Evolutionary conservation across 176 grass and related monocot genomes (phyloP), one percentile per base, ranked within the genome.

Genomic region (Oryza nivara): DNA sequence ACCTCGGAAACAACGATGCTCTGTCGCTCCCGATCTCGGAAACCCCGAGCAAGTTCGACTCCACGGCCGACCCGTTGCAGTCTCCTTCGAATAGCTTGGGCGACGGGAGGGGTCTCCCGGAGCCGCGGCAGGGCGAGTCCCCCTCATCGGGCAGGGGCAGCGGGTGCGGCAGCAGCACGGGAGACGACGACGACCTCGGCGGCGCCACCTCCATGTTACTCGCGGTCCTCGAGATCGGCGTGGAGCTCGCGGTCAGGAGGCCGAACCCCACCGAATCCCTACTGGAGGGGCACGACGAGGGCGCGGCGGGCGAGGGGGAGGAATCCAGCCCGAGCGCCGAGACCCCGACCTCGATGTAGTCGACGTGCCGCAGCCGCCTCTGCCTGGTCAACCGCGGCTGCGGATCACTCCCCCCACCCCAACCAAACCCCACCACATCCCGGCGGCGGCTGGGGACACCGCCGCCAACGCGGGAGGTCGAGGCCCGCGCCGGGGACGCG

Each of bases 331-430:
- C 67, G 63, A 90, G 67, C 35, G 67, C 83, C 69, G 91, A 85
- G 58, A 68, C 79, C 64, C 90, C 90, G 52, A 88, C 77, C 44
- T 90, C 95, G 38, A 84, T 49, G 45, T 95, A 91, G 40, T 79
- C 88, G 38, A 88, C 81, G 38, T 89, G 86, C 68, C 89, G 89
- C 75, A 86, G 74, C 78, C 89, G 88, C 36, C 78, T 88, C 32
- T 79, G 81, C 70, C 93, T 92, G 26, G 46, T 88, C 20, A 99
- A 88, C 45, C 88, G 88, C 58, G 88, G 89, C 74, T 89, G 91
- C 36, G 52, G 65, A 7, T 92, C 82, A 58, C 67, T 40, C 1
- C 49, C 65, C 7, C 63, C 76, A 75, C 35, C 30, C 28, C 71
- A 30, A 47, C 19, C 77, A 38, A 61, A 9, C 6, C 56, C 56